Base-by-base conservation (phyloP, 805 yeast genomes). In the Candida jianshihensis region DNA sequence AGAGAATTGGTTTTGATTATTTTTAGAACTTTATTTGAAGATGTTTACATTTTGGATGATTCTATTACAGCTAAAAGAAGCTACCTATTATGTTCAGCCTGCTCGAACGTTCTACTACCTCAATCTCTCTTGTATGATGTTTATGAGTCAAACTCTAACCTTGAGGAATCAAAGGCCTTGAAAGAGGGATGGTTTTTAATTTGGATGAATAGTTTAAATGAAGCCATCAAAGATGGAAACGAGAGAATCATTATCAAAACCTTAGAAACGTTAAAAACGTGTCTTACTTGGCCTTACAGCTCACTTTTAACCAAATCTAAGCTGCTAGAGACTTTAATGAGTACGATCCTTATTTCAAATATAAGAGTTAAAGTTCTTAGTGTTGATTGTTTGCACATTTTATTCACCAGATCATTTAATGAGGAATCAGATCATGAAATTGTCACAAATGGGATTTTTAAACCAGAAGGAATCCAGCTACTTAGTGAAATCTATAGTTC, bases 251-350 rank as follows among this genome's bases (percentile, higher is more conserved):
- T 78, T 2, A 71, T 82, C 29, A 78, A 82, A 49, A 67, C 83
- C 5, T 64, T 92, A 27, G 85, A 88, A 42, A 81, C 94, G 5
- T 72, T 90, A 52, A 92, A 92, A 53, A 81, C 95, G 0, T 84
- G 95, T 48, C 69, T 92, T 41, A 88, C 84, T 49, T 92, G 98
- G 98, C 75, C 89, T 7, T 73, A 84, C 35, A 90, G 96, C 3
- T 66, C 74, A 13, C 77, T 89, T 1, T 70, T 90, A 36, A 72
- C 80, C 30, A 63, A 70, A 28, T 78, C 83, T 34, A 76, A 84
- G 34, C 70, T 87, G 8, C 67, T 87, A 47, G 68, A 70, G 28
- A 72, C 81, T 12, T 64, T 92, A 28, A 70, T 87, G 39, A 60
- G 60, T 39, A 70, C 85, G 22, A 63, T 86, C 35, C 60, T 75